Evolutionary conservation across 495 filamentous ascomycete species (phyloP), one percentile per base, ranked within the genome.

Genomic region (Neurospora sp.): DNA sequence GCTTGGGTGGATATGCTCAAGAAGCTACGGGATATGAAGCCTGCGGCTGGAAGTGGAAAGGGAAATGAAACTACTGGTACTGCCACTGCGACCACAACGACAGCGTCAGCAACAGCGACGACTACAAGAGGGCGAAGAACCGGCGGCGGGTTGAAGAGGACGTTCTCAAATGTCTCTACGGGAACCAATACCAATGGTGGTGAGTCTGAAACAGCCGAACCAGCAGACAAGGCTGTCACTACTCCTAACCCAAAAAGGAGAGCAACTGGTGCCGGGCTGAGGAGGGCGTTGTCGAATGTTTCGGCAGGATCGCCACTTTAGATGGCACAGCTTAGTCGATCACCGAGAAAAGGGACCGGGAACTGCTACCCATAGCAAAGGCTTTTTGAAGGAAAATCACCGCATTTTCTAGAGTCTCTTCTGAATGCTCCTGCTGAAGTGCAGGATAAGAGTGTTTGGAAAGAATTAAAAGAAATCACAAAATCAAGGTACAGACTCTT

Each of bases 1-100:
- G 75, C 80, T 6, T 82, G 81, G 81, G 73, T 79, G 69, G 70
- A 66, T 27, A 66, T 66, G 54, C 54, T 66, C 27, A 66, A 66
- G 27, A 66, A 6, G 12, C 23, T 66, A 27, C 54, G 12, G 14
- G 54, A 66, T 18, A 66, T 37, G 23, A 66, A 66, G 27, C 54
- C 54, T 66, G 27, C 3, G 12, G 5, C 27, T 35, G 54, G 31
- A 66, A 66, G 23, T 7, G 54, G 12, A 4, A 66, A 66, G 54
- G 54, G 6, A 1, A 66, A 66, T 7, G 27, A 35, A 18, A 66
- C 1, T 35, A 18, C 1, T 1, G 54, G 27, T 66, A 37, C 27
- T 37, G 14, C 14, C 54, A 35, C 27, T 18, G 14, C 11, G 27
- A 37, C 7, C 3, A 8, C 54, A 66, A 3, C 23, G 7, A 31